These are phyloP conservation scores for Steccherinum ochraceum DNA, from an alignment of 768 basidiomycete species.

Conservation along the genomic window DNA sequence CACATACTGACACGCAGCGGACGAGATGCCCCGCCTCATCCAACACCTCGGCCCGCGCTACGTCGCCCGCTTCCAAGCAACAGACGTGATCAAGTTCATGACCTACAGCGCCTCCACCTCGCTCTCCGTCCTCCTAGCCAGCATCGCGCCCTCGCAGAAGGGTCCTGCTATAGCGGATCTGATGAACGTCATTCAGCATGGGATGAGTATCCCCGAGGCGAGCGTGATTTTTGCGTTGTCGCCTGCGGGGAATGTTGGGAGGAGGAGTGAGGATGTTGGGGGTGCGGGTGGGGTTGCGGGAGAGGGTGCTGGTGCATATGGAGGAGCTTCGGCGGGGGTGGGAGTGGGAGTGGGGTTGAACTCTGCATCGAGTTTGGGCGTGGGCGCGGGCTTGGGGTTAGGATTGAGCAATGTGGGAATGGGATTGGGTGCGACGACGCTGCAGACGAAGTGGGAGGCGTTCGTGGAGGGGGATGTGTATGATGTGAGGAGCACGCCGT, in stretches of 20 bases:
- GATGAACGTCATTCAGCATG: conserved; percentile 27
- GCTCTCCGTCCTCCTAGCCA: conserved; percentile 69
- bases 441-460: conserved; percentile 2
- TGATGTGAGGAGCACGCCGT: conserved; percentile 49
- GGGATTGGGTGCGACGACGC: too few species aligned
- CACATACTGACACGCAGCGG: conserved; percentile 31
- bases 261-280: conserved; percentile 12
- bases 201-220: conserved; percentile 35
- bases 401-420: too few species aligned
- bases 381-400: too few species aligned
- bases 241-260: conserved; percentile 15
- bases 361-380: too few species aligned
- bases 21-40: conserved; percentile 67
- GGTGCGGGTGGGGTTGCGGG: not conserved
- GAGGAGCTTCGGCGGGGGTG: conserved; percentile 2
- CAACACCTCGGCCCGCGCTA: conserved; percentile 83
- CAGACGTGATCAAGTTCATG: conserved; percentile 60
- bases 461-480: conserved; percentile 46
- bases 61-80: conserved; percentile 68
- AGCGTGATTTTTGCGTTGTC: conserved; percentile 34
- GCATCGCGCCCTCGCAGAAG: conserved; percentile 28
- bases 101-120: conserved; percentile 85
- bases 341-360: conserved; percentile 10
- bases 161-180: conserved; percentile 25
- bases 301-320: too few species aligned